These are phyloP conservation scores for Fusarium humuli DNA, from an alignment of 2,329 filamentous ascomycete species.

Conservation along the genomic window DNA sequence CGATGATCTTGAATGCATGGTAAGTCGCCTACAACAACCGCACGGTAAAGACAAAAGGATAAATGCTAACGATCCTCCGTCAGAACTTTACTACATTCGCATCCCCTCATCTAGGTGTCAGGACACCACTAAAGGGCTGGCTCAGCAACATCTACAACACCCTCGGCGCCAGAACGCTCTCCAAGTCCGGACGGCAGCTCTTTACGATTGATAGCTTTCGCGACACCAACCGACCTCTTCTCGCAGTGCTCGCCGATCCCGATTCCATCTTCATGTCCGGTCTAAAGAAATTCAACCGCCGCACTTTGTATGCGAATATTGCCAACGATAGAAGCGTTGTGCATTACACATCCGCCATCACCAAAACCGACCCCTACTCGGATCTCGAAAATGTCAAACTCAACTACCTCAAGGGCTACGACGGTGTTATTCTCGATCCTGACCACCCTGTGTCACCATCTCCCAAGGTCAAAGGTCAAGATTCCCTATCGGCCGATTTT, in stretches of 20 bases:
- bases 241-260: constrained; percentile 84
- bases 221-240: constrained; percentile 81
- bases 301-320: constrained; percentile 86
- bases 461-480: constrained; percentile 46
- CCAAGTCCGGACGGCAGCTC: constrained; percentile 85
- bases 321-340: constrained; percentile 85
- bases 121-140: constrained; percentile 74
- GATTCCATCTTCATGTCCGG: constrained; percentile 87
- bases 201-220: constrained; percentile 90
- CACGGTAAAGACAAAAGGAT: not conserved
- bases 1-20: constrained; percentile 81
- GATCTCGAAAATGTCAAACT: constrained; percentile 75
- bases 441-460: constrained; percentile 68
- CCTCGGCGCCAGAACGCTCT: constrained; percentile 83
- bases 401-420: constrained; percentile 80
- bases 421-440: constrained; percentile 79
- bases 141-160: constrained; percentile 80
- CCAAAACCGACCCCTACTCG: constrained; percentile 80
- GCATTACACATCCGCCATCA: constrained; percentile 85
- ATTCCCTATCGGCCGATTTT: constrained; percentile 50
- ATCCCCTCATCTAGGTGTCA: constrained; percentile 82
- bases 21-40: constrained; percentile 48
- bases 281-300: constrained; percentile 79
- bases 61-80: constrained; percentile 23
- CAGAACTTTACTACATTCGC: constrained; percentile 95